Base-by-base conservation (phyloP, 2,329 filamentous ascomycete genomes). In the Cladophialophora carrionii region DNA sequence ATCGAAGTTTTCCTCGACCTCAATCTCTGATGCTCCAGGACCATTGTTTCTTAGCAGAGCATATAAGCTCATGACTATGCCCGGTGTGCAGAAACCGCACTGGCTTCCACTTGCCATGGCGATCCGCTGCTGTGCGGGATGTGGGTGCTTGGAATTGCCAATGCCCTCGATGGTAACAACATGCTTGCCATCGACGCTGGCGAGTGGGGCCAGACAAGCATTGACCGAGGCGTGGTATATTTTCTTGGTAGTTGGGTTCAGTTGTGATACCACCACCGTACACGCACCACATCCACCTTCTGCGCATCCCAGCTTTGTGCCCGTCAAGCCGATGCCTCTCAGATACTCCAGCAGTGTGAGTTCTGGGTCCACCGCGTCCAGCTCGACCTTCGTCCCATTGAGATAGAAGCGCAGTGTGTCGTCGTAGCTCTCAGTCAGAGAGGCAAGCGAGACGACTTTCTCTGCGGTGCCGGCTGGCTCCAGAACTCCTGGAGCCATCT, bases 191-290 rank as follows among this genome's bases (percentile, higher is more conserved):
- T 98, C 95, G 51, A 98, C 86, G 73, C 92, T 96, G 71, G 92
- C 90, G 54, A 99, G 84, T 6, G 95, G 95, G 10, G 95, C 94
- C 59, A 99, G 83, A 76, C 95, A 99, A 49, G 95, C 95, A 76
- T 99, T 99, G 65, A 98, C 91, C 61, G 91, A 96, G 63, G 95
- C 95, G 82, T 99, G 94, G 75, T 98, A 98, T 72, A 98, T 91
- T 76, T 90, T 86, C 73, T 91, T 91, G 5, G 93, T 97, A 3
- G 92, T 96, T 1, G 92, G 92, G 74, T 98, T 98, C 74, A 89
- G 89, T 77, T 98, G 93, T 68, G 92, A 96, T 48, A 99, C 85
- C 32, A 99, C 84, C 53, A 98, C 92, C 51, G 94, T 98, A 75
- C 94, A 98, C 69, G 95, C 95, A 73, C 95, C 95, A 74, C 95